Evolutionary conservation across 805 yeast genomes (phyloP), one percentile per base, ranked within the genome.

Genomic region (Wickerhamomyces pijperi): DNA sequence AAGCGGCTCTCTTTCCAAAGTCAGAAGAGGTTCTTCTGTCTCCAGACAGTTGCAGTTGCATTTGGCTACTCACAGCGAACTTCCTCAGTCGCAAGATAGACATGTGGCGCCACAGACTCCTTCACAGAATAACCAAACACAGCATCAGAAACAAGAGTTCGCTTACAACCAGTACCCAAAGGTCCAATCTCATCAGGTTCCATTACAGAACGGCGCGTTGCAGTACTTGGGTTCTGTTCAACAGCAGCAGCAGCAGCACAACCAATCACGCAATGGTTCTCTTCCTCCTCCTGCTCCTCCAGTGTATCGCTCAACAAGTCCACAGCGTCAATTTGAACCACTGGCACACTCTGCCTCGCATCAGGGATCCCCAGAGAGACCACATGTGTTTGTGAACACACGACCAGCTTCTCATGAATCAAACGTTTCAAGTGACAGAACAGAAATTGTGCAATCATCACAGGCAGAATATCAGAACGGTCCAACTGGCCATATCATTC

Each of bases 41-140:
- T 77, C 88, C 20, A 70, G 92, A 55, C 90, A 82, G 52, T 62
- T 83, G 43, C 90, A 82, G 54, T 61, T 82, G 49, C 90, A 83
- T 58, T 67, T 82, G 54, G 76, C 67, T 1, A 54, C 59, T 42
- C 62, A 60, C 47, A 58, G 65, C 48, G 56, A 61, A 42, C 47
- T 75, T 48, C 68, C 70, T 39, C 49, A 48, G 4, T 47, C 53
- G 16, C 49, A 49, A 42, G 20, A 59, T 63, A 32, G 64, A 61
- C 45, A 46, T 54, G 34, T 36, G 14, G 23, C 38, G 11, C 9
- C 40, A 21, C 36, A 15, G n/a, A n/a, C 20, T 5, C 37, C 35
- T 19, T 40, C 31, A 17, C 33, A n/a, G 25, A 38, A 21, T 23
- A 37, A 37, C 12, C 33, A 28, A 25, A 39, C 32, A 16, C 36